Evolutionary conservation across 75 land plant genomes (phyloP), one percentile per base, ranked within the genome.

Genomic region (Adiantum capillusveneris): DNA sequence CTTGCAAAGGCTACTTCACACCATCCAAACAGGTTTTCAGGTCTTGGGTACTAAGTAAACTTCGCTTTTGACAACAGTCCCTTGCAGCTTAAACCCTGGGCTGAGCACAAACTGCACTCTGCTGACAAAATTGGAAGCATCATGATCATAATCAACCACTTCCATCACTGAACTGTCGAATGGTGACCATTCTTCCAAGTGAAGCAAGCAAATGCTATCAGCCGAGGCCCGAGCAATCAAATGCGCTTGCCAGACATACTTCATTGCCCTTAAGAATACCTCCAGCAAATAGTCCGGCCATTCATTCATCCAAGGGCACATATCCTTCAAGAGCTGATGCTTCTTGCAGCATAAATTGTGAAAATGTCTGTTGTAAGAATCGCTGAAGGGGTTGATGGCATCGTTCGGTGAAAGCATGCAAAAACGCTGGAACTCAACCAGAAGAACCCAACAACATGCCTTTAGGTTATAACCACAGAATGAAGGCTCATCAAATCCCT

Each of bases 261-360:
- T 58, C 69, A 66, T 57, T 14, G 69, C 69, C 48, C 44, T 62
- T 51, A 58, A 49, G 39, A 66, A 57, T 11, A 41, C 62, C 62
- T 66, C 53, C 53, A 66, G 36, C 31, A 66, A 17, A 20, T 11
- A 0, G 12, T 46, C 53, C 13, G 69, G 57, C 67, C 67, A 65
- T 31, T 34, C 28, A 18, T 53, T 43, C 67, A 56, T 54, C 67
- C 67, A 65, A 17, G 27, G 44, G 44, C 41, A 31, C 27, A 25
- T 57, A 22, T 65, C 58, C 13, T 65, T 45, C 41, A 65, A 37
- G 5, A 51, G 58, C 59, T 53, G 67, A n/a, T 54, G 56, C 44
- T 65, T 65, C 13, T 44, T 27, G 58, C 34, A 53, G 46, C 67
- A 65, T 29, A 65, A 65, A 14, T 25, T 31, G 25, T 65, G 67